phyloP scores from a whole-genome alignment of 2,329 filamentous ascomycete species.

The Helicocarpus griseus region DNA sequence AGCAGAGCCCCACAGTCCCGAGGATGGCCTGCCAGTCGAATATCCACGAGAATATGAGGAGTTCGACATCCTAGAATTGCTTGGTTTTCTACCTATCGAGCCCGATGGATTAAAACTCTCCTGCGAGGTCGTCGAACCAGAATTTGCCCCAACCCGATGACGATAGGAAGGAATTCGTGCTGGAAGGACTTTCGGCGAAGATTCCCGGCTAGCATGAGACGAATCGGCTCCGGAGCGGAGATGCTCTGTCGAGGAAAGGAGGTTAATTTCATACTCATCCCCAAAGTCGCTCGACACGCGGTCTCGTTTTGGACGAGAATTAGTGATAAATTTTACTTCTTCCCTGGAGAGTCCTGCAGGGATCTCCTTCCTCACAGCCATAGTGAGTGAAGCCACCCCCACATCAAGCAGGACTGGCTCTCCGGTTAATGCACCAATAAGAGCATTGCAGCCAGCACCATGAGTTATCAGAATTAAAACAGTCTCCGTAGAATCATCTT shows the following conservation, averaged over 20 bases:
- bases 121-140: conserved; percentile 17
- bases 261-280: conserved; percentile 48
- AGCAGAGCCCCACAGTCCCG: conserved; percentile 30
- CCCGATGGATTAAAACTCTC: conserved; percentile 19
- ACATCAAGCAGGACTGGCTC: conserved; percentile 88
- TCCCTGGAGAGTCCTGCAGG: not conserved
- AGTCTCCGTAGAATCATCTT: conserved; percentile 59
- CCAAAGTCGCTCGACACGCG: conserved; percentile 17
- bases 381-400: conserved; percentile 78
- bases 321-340: not conserved
- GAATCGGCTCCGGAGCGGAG: conserved; percentile 40
- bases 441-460: conserved; percentile 88
- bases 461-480: conserved; percentile 86
- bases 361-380: conserved; percentile 58
- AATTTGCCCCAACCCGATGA: conserved; percentile 22
- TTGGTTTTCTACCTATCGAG: not conserved
- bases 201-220: conserved; percentile 17
- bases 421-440: conserved; percentile 84
- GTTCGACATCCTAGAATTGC: not conserved
- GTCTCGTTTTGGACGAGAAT: not conserved
- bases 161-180: conserved; percentile 23
- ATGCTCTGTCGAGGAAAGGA: conserved; percentile 53
- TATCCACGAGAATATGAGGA: not conserved
- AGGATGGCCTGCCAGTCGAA: conserved; percentile 12
- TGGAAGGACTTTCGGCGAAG: conserved; percentile 12